Conservation (phyloP, 129 eudicot species). For the Flaveria brownii region DNA sequence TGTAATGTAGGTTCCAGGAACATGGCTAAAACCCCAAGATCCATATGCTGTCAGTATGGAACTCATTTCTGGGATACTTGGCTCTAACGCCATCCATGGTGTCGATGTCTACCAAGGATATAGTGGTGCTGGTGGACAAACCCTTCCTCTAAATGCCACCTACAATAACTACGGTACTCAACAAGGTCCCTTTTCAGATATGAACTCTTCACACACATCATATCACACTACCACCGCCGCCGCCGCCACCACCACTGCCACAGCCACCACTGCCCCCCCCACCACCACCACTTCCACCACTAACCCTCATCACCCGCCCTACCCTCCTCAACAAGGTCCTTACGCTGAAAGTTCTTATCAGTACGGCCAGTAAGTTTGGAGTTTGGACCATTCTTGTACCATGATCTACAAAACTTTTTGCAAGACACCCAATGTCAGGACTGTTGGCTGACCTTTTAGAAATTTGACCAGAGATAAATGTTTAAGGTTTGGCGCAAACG, state of each 20-base stretch:
- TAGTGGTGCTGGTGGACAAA: conserved; percentile 41
- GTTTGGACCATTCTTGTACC: conserved; percentile 38
- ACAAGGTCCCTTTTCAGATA: conserved; percentile 43
- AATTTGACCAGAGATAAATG: conserved; percentile 28
- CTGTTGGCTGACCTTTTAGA: conserved; percentile 31
- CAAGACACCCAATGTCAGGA: conserved; percentile 23
- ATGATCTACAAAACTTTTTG: conserved; percentile 31
- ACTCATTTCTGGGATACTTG: conserved; percentile 39
- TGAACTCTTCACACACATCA: conserved; percentile 40
- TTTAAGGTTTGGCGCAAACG: conserved; percentile 19
- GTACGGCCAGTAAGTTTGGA: conserved; percentile 36
- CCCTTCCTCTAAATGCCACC: conserved; percentile 31
- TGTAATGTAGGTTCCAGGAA: conserved; percentile 49
- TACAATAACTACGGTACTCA: conserved; percentile 49
- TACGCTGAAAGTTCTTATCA: conserved; percentile 55
- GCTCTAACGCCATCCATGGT: conserved; percentile 34
- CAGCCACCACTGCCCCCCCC: conserved; percentile 25
- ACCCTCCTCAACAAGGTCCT: conserved; percentile 45
- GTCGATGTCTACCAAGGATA: conserved; percentile 33
- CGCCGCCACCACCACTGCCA: neutral
- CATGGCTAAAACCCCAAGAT: conserved; percentile 45
- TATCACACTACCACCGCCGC: conserved; percentile 36
- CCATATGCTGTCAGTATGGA: conserved; percentile 44
- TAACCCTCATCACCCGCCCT: conserved; percentile 41
- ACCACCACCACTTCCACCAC: neutral